These are phyloP conservation scores for Fusarium goolgardi DNA, from an alignment of 2,329 filamentous ascomycete genomes.

Conservation along the genomic window DNA sequence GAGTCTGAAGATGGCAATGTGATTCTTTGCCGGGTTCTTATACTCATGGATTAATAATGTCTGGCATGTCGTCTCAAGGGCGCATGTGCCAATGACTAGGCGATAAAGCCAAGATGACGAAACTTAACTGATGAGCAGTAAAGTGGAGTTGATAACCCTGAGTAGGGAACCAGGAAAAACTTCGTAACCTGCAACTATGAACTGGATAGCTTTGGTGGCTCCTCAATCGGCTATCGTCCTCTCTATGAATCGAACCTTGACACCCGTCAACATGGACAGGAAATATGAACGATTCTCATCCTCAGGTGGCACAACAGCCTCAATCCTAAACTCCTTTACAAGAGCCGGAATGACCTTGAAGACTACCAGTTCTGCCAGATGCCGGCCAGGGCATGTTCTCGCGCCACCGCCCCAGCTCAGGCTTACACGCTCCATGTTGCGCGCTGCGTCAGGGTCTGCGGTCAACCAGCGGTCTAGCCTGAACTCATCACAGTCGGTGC, in stretches of 20 bases:
- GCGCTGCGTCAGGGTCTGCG: constrained; percentile 43
- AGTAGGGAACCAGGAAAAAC: accelerated
- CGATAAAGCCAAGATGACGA: neutral
- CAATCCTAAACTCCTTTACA: constrained; percentile 58
- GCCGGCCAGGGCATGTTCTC: constrained; percentile 62
- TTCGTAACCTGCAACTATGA: accelerated
- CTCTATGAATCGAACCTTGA: constrained; percentile 55
- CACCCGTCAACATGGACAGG: constrained; percentile 63
- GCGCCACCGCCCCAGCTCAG: constrained; percentile 65
- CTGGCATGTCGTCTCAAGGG: constrained; percentile 35
- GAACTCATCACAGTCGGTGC: constrained; percentile 57
- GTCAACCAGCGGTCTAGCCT: constrained; percentile 62
- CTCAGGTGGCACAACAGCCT: constrained; percentile 54
- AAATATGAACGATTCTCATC: constrained; percentile 60
- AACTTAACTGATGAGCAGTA: neutral
- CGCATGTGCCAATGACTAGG: neutral
- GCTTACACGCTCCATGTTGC: constrained; percentile 60
- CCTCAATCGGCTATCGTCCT: neutral
- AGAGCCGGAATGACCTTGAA: constrained; percentile 58
- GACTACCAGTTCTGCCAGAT: constrained; percentile 63
- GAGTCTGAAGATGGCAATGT: accelerated
- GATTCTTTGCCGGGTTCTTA: neutral
- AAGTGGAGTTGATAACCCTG: too few species aligned
- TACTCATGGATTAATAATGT: constrained; percentile 32
- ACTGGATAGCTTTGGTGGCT: too few species aligned